Percentiles rank a stretch among this genome's conserved stretches.
Conservation (phyloP, 106 monocot genomes). For the Allium sativum region DNA sequence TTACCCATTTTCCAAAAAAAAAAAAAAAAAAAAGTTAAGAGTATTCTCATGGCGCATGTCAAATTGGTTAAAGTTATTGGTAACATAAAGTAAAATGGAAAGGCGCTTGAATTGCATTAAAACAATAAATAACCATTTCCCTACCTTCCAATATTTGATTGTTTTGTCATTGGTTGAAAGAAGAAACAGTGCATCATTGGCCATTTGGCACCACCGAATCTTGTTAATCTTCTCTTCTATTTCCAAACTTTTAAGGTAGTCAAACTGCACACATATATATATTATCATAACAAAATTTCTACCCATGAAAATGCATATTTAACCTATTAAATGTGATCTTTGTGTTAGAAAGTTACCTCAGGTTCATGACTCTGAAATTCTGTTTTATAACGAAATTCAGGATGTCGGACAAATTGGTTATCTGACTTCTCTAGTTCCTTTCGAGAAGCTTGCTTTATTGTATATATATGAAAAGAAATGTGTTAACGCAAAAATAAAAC, state of each 20-base stretch:
- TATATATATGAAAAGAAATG: conserved; percentile 1
- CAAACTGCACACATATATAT: conserved; percentile 39
- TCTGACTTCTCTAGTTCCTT: conserved; percentile 56
- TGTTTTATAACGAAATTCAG: conserved; percentile 82
- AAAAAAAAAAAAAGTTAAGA: too few species aligned
- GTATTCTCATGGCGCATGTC: too few species aligned
- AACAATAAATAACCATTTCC: not conserved
- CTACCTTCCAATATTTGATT: conserved; percentile 87
- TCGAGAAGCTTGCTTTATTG: conserved; percentile 32
- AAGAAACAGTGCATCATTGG: conserved; percentile 69
- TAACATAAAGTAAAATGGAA: too few species aligned
- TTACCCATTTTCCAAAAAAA: too few species aligned
- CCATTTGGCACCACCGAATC: conserved; percentile 73
- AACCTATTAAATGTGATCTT: not conserved
- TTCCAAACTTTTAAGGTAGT: conserved; percentile 87
- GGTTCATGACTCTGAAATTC: conserved; percentile 91
- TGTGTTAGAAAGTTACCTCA: conserved; percentile 29
- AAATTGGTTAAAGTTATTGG: too few species aligned
- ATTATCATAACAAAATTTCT: conserved; percentile 8
- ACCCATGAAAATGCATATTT: not conserved
- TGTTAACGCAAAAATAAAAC: too few species aligned
- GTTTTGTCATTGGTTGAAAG: conserved; percentile 91
- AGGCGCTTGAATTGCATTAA: too few species aligned
- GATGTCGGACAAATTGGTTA: conserved; percentile 46
- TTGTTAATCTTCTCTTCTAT: conserved; percentile 97